Conservation (phyloP, 1,284 basidiomycete genomes). For the Fomitiporia mediterranea region DNA sequence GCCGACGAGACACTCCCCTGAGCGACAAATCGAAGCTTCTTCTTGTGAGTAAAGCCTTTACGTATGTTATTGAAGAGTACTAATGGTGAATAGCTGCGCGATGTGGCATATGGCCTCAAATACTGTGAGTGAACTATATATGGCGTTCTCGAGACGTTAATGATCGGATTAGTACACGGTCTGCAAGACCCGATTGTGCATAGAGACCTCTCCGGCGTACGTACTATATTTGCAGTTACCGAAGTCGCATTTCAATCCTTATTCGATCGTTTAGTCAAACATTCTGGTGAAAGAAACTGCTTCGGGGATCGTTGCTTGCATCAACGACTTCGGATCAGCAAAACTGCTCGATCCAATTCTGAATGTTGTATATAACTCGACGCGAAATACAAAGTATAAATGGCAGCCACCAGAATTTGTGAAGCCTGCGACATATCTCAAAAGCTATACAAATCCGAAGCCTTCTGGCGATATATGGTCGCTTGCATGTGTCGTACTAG, state of each 20-base stretch:
- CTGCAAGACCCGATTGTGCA: background rate
- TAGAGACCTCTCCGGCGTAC: slow-evolving; percentile 6
- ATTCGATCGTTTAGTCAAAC: background rate
- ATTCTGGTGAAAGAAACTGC: background rate
- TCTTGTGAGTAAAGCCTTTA: background rate
- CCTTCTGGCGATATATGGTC: slow-evolving; percentile 15
- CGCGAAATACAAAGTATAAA: background rate
- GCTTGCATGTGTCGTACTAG: slow-evolving; percentile 5
- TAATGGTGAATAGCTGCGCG: background rate
- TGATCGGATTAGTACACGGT: background rate
- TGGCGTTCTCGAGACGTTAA: background rate
- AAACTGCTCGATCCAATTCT: background rate
- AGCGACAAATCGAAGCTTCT: background rate
- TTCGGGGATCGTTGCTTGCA: background rate
- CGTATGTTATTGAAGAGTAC: too few species aligned
- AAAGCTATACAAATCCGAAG: background rate
- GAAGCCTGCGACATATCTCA: background rate
- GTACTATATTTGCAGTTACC: background rate
- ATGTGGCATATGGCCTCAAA: background rate
- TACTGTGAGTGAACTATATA: background rate
- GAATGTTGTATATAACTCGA: background rate
- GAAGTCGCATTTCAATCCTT: background rate
- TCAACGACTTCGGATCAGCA: slow-evolving; percentile 10
- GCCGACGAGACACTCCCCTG: background rate
- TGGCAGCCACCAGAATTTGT: slow-evolving; percentile 11